Evolutionary conservation across 2,329 filamentous ascomycete species (phyloP).

Genomic region (Thielaviopsis musarum): DNA sequence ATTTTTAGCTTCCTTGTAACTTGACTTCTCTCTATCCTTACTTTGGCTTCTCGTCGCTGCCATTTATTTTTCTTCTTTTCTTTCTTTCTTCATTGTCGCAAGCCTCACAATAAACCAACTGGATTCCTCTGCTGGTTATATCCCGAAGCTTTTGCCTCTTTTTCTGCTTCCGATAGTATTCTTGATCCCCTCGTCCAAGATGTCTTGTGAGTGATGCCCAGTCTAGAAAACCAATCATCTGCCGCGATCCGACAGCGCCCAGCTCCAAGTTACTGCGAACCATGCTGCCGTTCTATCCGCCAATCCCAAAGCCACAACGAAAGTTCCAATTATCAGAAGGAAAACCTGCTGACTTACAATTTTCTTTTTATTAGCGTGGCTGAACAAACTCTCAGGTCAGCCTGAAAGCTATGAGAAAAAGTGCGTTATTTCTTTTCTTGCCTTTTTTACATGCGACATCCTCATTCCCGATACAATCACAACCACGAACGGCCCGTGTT

Average conservation of each 20-base stretch:
- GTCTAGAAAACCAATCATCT: neutral
- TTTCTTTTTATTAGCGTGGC: slow-evolving; percentile 21
- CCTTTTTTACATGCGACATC: neutral
- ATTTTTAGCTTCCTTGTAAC: neutral
- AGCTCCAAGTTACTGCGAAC: neutral
- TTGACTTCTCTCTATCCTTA: neutral
- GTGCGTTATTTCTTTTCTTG: slow-evolving; percentile 28
- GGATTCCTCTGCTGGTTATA: slow-evolving; percentile 1
- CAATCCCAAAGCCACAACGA: neutral
- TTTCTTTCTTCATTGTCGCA: neutral
- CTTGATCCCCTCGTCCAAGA: slow-evolving; percentile 15
- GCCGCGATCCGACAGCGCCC: neutral
- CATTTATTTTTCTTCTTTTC: neutral
- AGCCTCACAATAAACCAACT: neutral
- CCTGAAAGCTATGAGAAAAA: slow-evolving; percentile 98
- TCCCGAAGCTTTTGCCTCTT: neutral
- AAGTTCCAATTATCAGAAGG: neutral
- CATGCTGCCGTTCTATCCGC: neutral
- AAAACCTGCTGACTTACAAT: slow-evolving; percentile 29
- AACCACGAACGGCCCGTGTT: neutral
- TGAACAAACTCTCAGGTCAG: slow-evolving; percentile 91
- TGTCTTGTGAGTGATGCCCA: slow-evolving; percentile 24
- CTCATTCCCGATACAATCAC: neutral
- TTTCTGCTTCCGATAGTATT: neutral
- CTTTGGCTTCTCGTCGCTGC: neutral